Conservation (phyloP, 176 grass and related monocot species). For the Typha latifolia region DNA sequence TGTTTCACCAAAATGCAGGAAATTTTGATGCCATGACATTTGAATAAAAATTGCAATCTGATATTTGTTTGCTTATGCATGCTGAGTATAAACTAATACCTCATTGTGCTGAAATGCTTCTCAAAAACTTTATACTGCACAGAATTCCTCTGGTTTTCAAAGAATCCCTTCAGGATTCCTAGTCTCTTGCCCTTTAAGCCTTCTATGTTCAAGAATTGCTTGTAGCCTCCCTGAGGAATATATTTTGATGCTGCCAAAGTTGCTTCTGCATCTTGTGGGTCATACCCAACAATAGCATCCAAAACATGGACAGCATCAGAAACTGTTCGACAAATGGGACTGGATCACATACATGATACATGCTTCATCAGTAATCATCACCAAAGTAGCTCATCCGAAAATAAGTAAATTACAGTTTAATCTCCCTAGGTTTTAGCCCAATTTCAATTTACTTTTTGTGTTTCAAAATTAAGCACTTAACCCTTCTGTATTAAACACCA, state of each 20-base stretch:
- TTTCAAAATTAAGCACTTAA: too few species aligned
- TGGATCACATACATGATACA: conserved; percentile 10
- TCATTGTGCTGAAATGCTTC: conserved; percentile 38
- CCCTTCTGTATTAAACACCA: too few species aligned
- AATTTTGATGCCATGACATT: not conserved
- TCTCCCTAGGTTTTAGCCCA: too few species aligned
- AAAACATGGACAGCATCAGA: conserved; percentile 46
- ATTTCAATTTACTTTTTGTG: too few species aligned
- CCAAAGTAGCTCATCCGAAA: not conserved
- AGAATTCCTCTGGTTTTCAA: conserved; percentile 16
- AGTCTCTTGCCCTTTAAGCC: conserved; percentile 46
- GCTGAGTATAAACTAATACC: conserved; percentile 10
- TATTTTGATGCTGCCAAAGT: conserved; percentile 30
- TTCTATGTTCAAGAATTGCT: conserved; percentile 41
- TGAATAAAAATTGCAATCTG: not conserved
- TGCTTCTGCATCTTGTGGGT: conserved; percentile 23
- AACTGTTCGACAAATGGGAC: conserved; percentile 51
- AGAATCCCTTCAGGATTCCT: conserved; percentile 27
- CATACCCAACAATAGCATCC: conserved; percentile 44
- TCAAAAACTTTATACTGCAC: conserved; percentile 18
- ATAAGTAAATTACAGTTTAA: too few species aligned
- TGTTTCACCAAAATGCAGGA: not conserved
- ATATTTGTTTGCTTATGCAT: not conserved
- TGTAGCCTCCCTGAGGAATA: conserved; percentile 49
- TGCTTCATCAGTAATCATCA: not conserved